Evolutionary conservation across 1,139 yeast genomes (phyloP).

Genomic region (Magnusiomyces ingens): DNA sequence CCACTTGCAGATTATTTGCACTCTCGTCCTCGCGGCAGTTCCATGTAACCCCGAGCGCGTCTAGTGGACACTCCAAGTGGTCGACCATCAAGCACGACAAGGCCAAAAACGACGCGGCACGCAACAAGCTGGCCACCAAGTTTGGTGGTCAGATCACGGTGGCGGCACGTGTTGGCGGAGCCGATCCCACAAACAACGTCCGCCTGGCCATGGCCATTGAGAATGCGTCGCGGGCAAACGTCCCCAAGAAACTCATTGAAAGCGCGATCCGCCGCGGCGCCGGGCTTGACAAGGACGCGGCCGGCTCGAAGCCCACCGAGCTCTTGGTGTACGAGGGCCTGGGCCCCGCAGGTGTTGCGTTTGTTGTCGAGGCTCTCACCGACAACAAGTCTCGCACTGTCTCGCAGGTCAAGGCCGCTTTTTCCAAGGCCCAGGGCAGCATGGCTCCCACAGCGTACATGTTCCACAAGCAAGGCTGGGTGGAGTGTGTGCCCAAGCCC

Average conservation of each 20-base stretch:
- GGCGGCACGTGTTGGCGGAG: slow-evolving; percentile 62
- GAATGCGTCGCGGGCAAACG: slow-evolving; percentile 67
- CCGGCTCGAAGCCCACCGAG: slow-evolving; percentile 34
- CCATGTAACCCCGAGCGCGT: not conserved
- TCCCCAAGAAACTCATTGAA: slow-evolving; percentile 79
- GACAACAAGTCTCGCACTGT: slow-evolving; percentile 84
- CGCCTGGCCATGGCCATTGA: slow-evolving; percentile 71
- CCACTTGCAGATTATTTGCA: too few species aligned
- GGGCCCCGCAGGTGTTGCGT: slow-evolving; percentile 88
- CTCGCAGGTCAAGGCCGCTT: slow-evolving; percentile 65
- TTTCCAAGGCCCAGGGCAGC: slow-evolving; percentile 63
- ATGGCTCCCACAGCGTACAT: slow-evolving; percentile 65
- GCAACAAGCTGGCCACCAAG: slow-evolving; percentile 62
- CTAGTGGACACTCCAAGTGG: slow-evolving; percentile 89
- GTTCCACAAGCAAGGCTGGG: slow-evolving; percentile 71
- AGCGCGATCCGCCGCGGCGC: slow-evolving; percentile 80
- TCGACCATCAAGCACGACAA: slow-evolving; percentile 90
- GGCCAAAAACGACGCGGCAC: slow-evolving; percentile 82
- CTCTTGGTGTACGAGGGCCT: slow-evolving; percentile 74
- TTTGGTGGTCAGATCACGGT: slow-evolving; percentile 67
- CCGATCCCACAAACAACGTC: slow-evolving; percentile 57
- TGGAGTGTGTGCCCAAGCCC: slow-evolving; percentile 42
- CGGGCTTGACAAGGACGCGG: slow-evolving; percentile 43
- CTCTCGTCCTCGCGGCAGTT: not conserved
- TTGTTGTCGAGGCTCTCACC: slow-evolving; percentile 77